Evolutionary conservation across 345 rosid species (phyloP).

Genomic region (Toxicodendron radicans): DNA sequence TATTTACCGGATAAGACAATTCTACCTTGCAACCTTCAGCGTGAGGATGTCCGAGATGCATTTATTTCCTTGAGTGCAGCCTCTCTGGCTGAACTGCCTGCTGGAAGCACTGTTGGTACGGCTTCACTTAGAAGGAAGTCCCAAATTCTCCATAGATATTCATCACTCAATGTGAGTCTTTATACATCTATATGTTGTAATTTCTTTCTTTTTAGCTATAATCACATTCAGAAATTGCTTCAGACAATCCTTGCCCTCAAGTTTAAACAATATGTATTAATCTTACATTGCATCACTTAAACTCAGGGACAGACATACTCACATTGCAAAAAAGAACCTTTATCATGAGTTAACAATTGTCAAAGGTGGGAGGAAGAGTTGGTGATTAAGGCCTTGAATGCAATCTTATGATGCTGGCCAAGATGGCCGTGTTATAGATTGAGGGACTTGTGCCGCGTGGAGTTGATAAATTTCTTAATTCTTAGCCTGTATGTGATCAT

Average conservation of each 20-base stretch:
- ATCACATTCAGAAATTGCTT: neutral
- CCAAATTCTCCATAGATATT: constrained; percentile 86
- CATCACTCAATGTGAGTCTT: constrained; percentile 61
- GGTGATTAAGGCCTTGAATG: neutral
- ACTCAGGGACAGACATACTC: neutral
- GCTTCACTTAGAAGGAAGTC: constrained; percentile 98
- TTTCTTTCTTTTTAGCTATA: neutral
- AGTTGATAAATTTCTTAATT: too few species aligned
- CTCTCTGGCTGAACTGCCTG: constrained; percentile 77
- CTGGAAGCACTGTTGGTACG: constrained; percentile 87
- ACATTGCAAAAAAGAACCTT: neutral
- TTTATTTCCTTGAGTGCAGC: constrained; percentile 66
- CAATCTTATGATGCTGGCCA: neutral
- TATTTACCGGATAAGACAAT: constrained; percentile 81
- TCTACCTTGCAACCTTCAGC: constrained; percentile 83
- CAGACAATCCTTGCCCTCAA: neutral
- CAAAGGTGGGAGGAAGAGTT: constrained; percentile 4
- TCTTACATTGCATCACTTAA: neutral
- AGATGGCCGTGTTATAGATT: neutral
- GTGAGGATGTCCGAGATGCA: constrained; percentile 98
- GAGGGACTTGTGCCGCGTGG: neutral
- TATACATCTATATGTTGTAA: neutral
- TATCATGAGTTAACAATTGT: neutral
- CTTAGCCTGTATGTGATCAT: neutral
- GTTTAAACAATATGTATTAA: neutral